Evolutionary conservation across 2,329 filamentous ascomycete species (phyloP), one percentile per base, ranked within the genome.

Genomic region (Colletotrichum sp.): DNA sequence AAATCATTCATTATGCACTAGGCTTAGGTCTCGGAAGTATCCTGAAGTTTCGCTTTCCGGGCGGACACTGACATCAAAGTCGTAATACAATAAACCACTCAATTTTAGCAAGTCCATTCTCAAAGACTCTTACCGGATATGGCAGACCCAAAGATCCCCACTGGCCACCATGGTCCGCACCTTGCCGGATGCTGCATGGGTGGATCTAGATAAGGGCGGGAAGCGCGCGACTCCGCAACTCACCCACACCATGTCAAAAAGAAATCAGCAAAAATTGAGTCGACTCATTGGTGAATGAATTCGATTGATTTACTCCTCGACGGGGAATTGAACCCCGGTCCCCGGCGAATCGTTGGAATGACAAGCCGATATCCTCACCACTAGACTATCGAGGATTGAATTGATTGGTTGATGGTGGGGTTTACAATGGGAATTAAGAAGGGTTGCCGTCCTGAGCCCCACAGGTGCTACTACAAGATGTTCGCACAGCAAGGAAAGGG

Each of bases 331-430:
- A 51, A 47, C 43, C 43, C 43, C 43, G 43, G 43, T 47, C 38
- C 38, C 38, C 38, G 38, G 38, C 38, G 38, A 43, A 43, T n/a
- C 38, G 18, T 43, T 0, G 5, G 1, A 57, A 31, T 57, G 54
- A 57, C 54, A 57, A 57, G 54, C 54, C 54, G 54, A 57, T 57
- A 57, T 57, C 54, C 54, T 57, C 54, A 57, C 54, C 54, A 57
- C 54, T 57, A 57, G 54, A 57, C 54, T 57, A 57, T 57, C 54
- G 54, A 57, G 54, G 54, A 57, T 18, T 51, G 38, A 51, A 6
- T 21, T 47, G 38, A 55, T 29, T 29, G 2, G 43, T 51, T 51
- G 11, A 51, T 0, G 0, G 0, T 8, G 0, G 11, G 8, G n/a
- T 0, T 51, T n/a, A 51, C n/a, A 1, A 21, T 21, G 6, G 1